Evolutionary conservation across 768 basidiomycete species (phyloP).

Genomic region (Kwoniella heveanensis): DNA sequence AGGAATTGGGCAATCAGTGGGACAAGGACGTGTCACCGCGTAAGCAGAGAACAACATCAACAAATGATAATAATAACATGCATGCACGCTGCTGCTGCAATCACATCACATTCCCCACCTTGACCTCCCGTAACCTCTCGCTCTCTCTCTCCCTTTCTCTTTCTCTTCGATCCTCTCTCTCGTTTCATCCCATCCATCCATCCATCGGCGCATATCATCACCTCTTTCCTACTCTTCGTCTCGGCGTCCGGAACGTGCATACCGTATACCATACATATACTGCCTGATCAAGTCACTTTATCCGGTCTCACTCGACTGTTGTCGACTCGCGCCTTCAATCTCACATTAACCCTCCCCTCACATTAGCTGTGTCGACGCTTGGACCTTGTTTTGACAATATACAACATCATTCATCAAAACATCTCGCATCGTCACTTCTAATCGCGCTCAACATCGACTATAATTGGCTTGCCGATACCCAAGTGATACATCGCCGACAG

Average conservation of each 20-base stretch:
- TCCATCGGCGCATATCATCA: slow-evolving; percentile 7
- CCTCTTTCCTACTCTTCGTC: not conserved
- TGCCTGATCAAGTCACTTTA: not conserved
- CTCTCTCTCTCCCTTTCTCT: not conserved
- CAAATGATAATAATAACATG: slow-evolving; percentile 13
- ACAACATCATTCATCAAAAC: not conserved
- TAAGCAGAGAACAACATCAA: not conserved
- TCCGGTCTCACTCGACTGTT: not conserved
- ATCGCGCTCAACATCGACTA: no score
- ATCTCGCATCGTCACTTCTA: not conserved
- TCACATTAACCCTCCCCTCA: not conserved
- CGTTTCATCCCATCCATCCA: slow-evolving; percentile 1
- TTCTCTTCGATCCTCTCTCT: not conserved
- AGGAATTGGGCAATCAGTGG: not conserved
- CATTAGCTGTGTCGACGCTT: not conserved
- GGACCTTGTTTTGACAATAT: not conserved
- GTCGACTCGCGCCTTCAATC: not conserved
- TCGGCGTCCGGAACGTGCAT: not conserved
- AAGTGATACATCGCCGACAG: no score
- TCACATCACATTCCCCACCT: not conserved
- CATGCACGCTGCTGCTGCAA: not conserved
- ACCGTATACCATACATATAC: not conserved
- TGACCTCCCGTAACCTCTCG: not conserved
- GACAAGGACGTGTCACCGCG: no score
- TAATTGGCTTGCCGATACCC: no score